Evolutionary conservation across 164 flowering plant genomes (phyloP).

Genomic region (Chimonanthus praecox): DNA sequence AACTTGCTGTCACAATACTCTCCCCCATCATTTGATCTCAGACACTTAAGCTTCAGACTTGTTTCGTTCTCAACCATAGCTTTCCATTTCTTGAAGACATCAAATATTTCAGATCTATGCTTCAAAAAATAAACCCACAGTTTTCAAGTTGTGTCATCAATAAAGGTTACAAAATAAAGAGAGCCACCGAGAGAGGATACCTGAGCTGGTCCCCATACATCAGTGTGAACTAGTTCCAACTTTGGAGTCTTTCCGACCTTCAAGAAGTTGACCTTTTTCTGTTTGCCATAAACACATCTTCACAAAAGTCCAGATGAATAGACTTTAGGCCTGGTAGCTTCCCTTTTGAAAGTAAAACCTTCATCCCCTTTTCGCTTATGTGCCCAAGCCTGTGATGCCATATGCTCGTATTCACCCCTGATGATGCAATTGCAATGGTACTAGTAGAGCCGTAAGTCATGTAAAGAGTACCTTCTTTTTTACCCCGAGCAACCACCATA

Average conservation of each 20-base stretch:
- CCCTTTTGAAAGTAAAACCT: not conserved
- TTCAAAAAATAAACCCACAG: not conserved
- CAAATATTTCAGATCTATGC: not conserved
- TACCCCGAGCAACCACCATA: not conserved
- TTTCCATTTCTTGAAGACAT: not conserved
- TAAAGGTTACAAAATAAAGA: slow-evolving; percentile 4
- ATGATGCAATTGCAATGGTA: not conserved
- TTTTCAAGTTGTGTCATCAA: slow-evolving; percentile 1
- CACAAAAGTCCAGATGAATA: not conserved
- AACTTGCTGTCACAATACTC: not conserved
- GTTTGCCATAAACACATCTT: slow-evolving; percentile 1
- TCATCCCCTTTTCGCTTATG: not conserved
- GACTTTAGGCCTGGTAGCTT: slow-evolving; percentile 1
- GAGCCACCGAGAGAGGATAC: not conserved
- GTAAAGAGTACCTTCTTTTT: not conserved
- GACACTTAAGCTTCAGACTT: not conserved
- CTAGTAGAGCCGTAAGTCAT: not conserved
- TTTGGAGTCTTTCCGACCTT: not conserved
- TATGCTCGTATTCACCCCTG: not conserved
- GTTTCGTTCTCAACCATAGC: not conserved
- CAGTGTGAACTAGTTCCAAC: slow-evolving; percentile 5
- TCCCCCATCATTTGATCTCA: not conserved
- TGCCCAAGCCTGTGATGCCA: slow-evolving; percentile 1
- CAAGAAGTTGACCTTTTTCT: not conserved
- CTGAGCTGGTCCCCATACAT: slow-evolving; percentile 1